Base-by-base conservation (phyloP, 768 basidiomycete genomes). In the Suillus fuscotomentosus region DNA sequence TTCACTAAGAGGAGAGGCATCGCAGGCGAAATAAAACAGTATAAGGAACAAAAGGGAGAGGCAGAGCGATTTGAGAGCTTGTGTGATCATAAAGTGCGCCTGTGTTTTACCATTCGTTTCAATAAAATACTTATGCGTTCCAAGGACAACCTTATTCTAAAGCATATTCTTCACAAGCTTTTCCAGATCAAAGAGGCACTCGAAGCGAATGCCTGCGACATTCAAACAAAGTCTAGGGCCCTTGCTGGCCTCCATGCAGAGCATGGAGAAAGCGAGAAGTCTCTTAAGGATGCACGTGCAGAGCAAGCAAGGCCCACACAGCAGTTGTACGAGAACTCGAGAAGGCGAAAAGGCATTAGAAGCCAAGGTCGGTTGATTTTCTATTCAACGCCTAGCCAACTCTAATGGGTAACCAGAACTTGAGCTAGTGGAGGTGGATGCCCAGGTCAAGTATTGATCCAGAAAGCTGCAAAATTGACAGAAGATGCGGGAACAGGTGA, bases 41-140 rank as follows among this genome's bases (percentile, higher is more conserved):
- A 96, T 78, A 95, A 94, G 79, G 95, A 98, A 73, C 97, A 99
- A 78, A 95, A 96, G 76, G 86, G 85, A 5, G 97, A 99, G 73
- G 94, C 95, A 5, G 92, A 94, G 68, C 82, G 90, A 50, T 98
- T 96, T 70, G 91, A 95, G 74, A 81, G 80, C 9, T 79, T 99
- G 15, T 85, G 86, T 69, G 80, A 90, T 61, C 88, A 95, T 69
- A 81, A 84, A 73, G 94, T 94, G 48, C 39, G 88, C 79, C 5
- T 2, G 4, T 0, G 4, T 39, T 27, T 15, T 24, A 24, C 24
- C 22, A 57, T 56, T 20, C 11, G 15, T 61, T 41, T 22, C 39
- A 42, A 34, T 31, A 8, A 9, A 20, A 56, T 7, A n/a, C 65
- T 68, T 42, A 65, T 68, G 64, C 61, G 34, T 60, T 60, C 63